A percentile compares a stretch with the other conserved stretches of the same genome.
Evolutionary conservation across 1,139 yeast genomes (phyloP).

Genomic region (Sugiyamaella pinicola): DNA sequence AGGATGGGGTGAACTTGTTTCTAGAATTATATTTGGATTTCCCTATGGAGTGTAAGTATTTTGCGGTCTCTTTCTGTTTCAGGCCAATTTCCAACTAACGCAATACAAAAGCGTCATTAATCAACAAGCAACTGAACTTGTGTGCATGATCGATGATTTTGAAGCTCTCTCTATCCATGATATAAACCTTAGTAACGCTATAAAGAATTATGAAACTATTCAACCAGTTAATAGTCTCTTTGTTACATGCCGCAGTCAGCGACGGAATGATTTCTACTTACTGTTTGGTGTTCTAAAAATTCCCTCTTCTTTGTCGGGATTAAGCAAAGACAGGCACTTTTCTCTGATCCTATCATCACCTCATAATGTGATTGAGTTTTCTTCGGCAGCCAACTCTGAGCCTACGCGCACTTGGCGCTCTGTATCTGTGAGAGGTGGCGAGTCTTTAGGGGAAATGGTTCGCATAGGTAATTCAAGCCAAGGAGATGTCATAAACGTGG

Average conservation of each 20-base stretch:
- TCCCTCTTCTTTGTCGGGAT: conserved; percentile 25
- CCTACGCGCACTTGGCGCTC: conserved; percentile 66
- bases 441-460: conserved; percentile 69
- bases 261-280: conserved; percentile 37
- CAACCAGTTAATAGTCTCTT: conserved; percentile 36
- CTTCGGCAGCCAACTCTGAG: conserved; percentile 68
- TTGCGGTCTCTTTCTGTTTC: not conserved
- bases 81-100: conserved; percentile 21
- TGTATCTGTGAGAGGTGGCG: conserved; percentile 74
- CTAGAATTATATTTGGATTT: conserved; percentile 76
- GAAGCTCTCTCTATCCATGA: conserved; percentile 53
- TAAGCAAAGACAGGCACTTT: conserved; percentile 30
- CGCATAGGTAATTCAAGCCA: conserved; percentile 59
- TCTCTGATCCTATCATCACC: conserved; percentile 33
- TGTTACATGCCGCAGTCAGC: conserved; percentile 34
- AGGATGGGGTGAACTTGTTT: conserved; percentile 91
- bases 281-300: conserved; percentile 36
- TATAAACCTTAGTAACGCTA: conserved; percentile 47
- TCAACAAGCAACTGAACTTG: conserved; percentile 75
- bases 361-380: conserved; percentile 38
- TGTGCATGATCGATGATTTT: conserved; percentile 73
- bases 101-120: conserved; percentile 51
- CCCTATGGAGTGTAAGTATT: conserved; percentile 59
- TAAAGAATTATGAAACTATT: conserved; percentile 39
- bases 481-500: conserved; percentile 59